Evolutionary conservation across 108 stramenopile species (phyloP), one percentile per base, ranked within the genome.

Genomic region (Thalassiosira profunda): DNA sequence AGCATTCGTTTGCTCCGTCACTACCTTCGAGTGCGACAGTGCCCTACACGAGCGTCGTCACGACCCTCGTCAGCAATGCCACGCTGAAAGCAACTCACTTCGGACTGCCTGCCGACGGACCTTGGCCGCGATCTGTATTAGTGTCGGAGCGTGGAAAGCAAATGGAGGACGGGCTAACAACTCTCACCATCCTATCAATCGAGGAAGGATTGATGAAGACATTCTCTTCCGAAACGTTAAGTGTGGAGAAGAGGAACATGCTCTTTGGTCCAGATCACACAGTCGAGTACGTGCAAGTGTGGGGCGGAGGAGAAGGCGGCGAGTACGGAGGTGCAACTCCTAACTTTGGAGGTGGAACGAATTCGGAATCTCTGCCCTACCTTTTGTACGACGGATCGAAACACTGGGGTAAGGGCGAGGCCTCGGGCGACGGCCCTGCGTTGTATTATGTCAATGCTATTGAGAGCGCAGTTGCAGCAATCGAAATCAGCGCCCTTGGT

Each of bases 361-460:
- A 69, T 44, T 47, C 64, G 33, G 52, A 69, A 30, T 78, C 85
- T 0, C 47, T 83, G 18, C 61, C 71, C 6, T 91, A 80, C 58
- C 61, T 91, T 5, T 45, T 94, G 17, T 94, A 88, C 44, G 89
- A 91, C 61, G 84, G 85, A 8, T 84, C 66, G 9, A 56, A n/a
- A 60, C 62, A 71, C 56, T 58, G 74, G 76, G 40, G 70, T 30
- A 69, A 63, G 35, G 20, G 34, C 25, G 42, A 79, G 35, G 76
- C 65, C 4, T 58, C 58, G 14, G 76, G 60, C 1, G 58, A 25
- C 4, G 73, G 83, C 2, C 74, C 84, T 12, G 88, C 86, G 10
- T 40, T 94, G 28, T 94, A 91, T 52, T 94, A 91, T 79, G 73
- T 85, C 0, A 86, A 85, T 65, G 80, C 90, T 17, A 82, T 91